These are phyloP conservation scores for Phytophthora cryptogea DNA, from an alignment of 352 stramenopile species.

Conservation along the genomic window DNA sequence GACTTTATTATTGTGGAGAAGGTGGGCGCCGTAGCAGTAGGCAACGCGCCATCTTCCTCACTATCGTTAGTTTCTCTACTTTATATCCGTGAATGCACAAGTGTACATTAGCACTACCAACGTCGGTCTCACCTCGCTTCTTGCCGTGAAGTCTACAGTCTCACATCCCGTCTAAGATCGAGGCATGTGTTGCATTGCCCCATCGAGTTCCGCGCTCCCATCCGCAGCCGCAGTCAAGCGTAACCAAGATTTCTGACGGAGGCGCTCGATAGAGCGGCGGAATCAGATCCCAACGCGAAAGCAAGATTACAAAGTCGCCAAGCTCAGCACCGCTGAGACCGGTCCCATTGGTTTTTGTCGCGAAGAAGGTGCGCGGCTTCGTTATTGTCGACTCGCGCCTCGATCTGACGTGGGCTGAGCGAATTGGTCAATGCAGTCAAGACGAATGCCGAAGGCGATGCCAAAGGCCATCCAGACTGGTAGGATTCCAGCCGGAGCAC, in stretches of 20 bases:
- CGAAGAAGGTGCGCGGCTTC: slow-evolving; percentile 6
- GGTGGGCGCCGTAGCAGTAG: not conserved
- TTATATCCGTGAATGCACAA: slow-evolving; percentile 21
- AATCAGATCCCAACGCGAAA: slow-evolving; percentile 2
- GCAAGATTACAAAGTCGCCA: not conserved
- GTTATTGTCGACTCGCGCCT: slow-evolving; percentile 14
- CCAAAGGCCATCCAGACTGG: slow-evolving; percentile 3
- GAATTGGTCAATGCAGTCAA: slow-evolving; percentile 16
- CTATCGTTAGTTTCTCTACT: slow-evolving; percentile 1
- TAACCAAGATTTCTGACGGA: not conserved
- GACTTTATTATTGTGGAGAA: slow-evolving; percentile 9
- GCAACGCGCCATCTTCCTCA: not conserved
- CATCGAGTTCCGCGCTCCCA: not conserved
- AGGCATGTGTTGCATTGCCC: not conserved
- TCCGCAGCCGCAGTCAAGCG: slow-evolving; percentile 5
- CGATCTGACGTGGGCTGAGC: slow-evolving; percentile 12
- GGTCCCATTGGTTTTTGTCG: not conserved
- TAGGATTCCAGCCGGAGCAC: slow-evolving; percentile 10
- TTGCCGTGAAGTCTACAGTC: too few species aligned
- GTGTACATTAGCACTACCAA: too few species aligned
- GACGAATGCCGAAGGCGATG: slow-evolving; percentile 7
- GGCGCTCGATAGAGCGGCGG: not conserved
- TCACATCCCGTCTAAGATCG: too few species aligned
- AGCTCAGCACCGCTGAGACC: slow-evolving; percentile 9
- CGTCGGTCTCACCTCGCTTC: too few species aligned